Evolutionary conservation across 768 basidiomycete genomes (phyloP).

Genomic region (Naganishia vaughanmartiniae): DNA sequence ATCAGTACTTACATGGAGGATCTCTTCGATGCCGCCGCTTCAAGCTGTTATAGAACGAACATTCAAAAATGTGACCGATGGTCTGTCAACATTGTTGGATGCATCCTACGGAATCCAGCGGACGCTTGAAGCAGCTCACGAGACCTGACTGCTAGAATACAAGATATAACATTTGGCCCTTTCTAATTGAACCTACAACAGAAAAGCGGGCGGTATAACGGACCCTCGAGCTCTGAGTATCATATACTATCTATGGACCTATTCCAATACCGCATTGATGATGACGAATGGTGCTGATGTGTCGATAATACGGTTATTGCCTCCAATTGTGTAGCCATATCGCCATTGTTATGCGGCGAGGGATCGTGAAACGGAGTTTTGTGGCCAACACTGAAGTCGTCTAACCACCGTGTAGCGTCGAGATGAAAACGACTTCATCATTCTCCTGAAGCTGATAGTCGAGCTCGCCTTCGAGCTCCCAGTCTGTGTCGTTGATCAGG

Average conservation of each 20-base stretch:
- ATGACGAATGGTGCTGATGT: neutral
- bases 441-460: constrained; percentile 71
- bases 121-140: neutral
- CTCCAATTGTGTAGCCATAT: neutral
- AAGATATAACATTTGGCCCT: neutral
- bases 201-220: neutral
- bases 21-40: too few relatives aligned
- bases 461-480: constrained; percentile 95
- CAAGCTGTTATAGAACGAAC: too few relatives aligned
- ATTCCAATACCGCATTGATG: neutral
- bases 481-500: constrained; percentile 93
- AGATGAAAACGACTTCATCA: constrained; percentile 95
- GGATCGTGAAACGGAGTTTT: neutral
- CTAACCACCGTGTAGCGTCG: constrained; percentile 87
- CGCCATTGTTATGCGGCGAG: neutral
- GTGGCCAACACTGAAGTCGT: neutral
- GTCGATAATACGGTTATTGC: neutral
- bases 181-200: neutral
- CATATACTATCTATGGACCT: too few relatives aligned
- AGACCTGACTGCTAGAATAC: neutral
- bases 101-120: too few relatives aligned
- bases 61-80: too few relatives aligned
- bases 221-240: too few relatives aligned
- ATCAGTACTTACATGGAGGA: too few relatives aligned
- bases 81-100: too few relatives aligned